A percentile compares a stretch with the other conserved stretches of the same genome.
Evolutionary conservation across 768 basidiomycete species (phyloP).

Genomic region (Serendipita sp.): DNA sequence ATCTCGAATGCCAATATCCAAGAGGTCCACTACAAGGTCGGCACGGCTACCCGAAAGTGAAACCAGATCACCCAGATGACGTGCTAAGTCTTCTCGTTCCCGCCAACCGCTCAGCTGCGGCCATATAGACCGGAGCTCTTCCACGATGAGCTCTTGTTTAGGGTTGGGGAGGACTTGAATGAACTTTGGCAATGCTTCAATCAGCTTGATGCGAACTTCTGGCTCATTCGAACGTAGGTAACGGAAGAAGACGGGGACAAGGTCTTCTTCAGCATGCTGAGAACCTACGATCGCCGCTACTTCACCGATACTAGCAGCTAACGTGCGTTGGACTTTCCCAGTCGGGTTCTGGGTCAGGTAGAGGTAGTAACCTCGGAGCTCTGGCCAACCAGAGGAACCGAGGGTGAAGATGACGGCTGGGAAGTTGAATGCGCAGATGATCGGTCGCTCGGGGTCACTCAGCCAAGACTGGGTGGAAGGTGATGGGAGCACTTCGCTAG

Average conservation of each 20-base stretch:
- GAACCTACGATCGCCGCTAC: slow-evolving; percentile 71
- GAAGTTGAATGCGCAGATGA: slow-evolving; percentile 78
- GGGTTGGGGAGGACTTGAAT: slow-evolving; percentile 32
- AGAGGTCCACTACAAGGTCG: slow-evolving; percentile 34
- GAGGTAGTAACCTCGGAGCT: slow-evolving; percentile 51
- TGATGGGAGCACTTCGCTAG: neutral
- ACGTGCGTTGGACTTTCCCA: slow-evolving; percentile 52
- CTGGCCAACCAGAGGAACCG: slow-evolving; percentile 56
- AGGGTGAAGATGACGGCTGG: slow-evolving; percentile 79
- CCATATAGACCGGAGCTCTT: slow-evolving; percentile 35
- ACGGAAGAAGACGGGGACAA: slow-evolving; percentile 57
- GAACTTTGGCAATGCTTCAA: slow-evolving; percentile 49
- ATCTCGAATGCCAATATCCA: slow-evolving; percentile 53
- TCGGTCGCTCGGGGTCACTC: slow-evolving; percentile 49
- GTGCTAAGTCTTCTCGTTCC: slow-evolving; percentile 54
- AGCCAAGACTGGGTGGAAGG: neutral
- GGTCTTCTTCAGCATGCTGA: slow-evolving; percentile 45
- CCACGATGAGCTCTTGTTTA: slow-evolving; percentile 28
- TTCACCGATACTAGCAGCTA: slow-evolving; percentile 81
- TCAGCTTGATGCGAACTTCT: slow-evolving; percentile 52
- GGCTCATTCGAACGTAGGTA: slow-evolving; percentile 38
- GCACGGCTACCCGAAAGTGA: slow-evolving; percentile 25
- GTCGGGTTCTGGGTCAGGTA: slow-evolving; percentile 43
- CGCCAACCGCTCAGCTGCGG: slow-evolving; percentile 55
- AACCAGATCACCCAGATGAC: slow-evolving; percentile 35